Evolutionary conservation across 2,329 filamentous ascomycete species (phyloP).

Genomic region (Fusarium sp.): DNA sequence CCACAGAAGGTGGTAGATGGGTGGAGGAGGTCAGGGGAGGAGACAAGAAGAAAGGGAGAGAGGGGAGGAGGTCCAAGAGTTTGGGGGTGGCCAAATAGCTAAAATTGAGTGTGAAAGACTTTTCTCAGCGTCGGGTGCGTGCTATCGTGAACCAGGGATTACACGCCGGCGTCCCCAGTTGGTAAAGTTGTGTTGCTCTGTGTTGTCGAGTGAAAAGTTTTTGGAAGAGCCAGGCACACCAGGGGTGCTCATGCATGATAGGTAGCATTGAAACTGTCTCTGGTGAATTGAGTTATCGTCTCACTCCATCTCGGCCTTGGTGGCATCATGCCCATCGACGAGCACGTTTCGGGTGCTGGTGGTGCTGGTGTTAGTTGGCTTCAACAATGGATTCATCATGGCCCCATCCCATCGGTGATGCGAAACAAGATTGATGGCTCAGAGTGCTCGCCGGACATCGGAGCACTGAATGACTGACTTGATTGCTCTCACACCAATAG

Average conservation of each 20-base stretch:
- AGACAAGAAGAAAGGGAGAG: too few species aligned
- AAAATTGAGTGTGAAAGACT: constrained; percentile 9
- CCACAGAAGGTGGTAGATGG: too few species aligned
- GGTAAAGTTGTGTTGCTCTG: neutral
- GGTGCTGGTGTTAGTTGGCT: neutral
- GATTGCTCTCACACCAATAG: constrained; percentile 24
- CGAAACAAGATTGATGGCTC: constrained; percentile 4
- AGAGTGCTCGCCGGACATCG: constrained; percentile 28
- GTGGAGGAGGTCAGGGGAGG: too few species aligned
- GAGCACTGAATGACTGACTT: constrained; percentile 11
- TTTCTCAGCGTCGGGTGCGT: neutral
- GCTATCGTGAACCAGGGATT: neutral
- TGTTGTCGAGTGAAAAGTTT: neutral
- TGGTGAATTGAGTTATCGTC: constrained; percentile 3
- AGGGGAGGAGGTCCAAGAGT: too few species aligned
- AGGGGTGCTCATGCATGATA: constrained; percentile 4
- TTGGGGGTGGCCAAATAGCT: constrained; percentile 16
- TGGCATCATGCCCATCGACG: constrained; percentile 21
- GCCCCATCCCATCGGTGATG: constrained; percentile 25
- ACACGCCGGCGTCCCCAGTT: constrained; percentile 9
- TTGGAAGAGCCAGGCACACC: neutral
- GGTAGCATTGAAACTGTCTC: constrained; percentile 5
- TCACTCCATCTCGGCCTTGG: neutral
- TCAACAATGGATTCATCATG: neutral
- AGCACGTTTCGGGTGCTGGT: constrained; percentile 25